Evolutionary conservation across 2,329 filamentous ascomycete genomes (phyloP), one percentile per base, ranked within the genome.

Genomic region (Penicillium italicum): DNA sequence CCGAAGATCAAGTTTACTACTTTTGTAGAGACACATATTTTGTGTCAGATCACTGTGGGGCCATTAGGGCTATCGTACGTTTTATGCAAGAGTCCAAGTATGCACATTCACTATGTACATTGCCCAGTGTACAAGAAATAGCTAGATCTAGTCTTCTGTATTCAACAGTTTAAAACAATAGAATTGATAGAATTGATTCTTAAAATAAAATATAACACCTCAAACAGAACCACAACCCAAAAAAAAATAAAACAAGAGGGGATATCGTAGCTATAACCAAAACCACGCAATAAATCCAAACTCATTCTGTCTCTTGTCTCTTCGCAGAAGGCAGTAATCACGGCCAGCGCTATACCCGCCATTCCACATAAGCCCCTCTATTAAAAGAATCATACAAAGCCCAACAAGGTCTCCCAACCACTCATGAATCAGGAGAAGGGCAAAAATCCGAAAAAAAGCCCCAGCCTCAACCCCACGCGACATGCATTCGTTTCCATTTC

Each of bases 241-340:
- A 31, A 51, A 38, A 52, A 44, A 46, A 34, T 5, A 24, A 56
- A 56, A 56, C 52, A 53, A 53, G 45, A 55, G 52, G 56, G 62
- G 56, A 64, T 64, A 63, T 64, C 56, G 55, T 62, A 62, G 55
- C 56, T 50, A 61, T 52, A 58, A 64, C 47, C 53, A 56, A 52
- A 61, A 53, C 44, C 51, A 51, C 52, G 28, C 47, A 44, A 38
- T 31, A 37, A 40, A 55, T 46, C 56, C 50, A 58, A 11, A 52
- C 44, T 53, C 48, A 24, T 33, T 50, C 49, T 52, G 22, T 40
- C 33, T 46, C 16, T 50, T 52, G 22, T 40, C 33, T 46, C 16
- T 48, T 50, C 34, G 52, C n/a, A 28, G 38, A 36, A 50, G 36
- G 38, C 40, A 31, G 42, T 31, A 36, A 37, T 36, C 37, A 57